Base-by-base conservation (phyloP, 345 rosid genomes). In the Hirschfeldia incana region DNA sequence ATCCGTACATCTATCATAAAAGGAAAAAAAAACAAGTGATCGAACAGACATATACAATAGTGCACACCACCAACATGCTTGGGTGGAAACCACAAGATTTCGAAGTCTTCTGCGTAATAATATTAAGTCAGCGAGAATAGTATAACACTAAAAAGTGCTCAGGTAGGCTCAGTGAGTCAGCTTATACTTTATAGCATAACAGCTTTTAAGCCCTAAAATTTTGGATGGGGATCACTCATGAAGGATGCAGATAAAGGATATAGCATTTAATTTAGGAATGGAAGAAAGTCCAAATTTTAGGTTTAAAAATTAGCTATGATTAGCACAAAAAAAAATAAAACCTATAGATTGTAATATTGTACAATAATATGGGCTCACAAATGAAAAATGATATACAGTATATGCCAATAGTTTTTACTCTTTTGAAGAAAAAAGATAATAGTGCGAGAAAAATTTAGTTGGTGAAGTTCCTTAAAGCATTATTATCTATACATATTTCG, bases 81-180 rank as follows among this genome's bases (percentile, higher is more conserved):
- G 53, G 21, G 64, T 33, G 49, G 36, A 44, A 76, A 61, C 69
- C 64, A 61, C 71, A 37, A 71, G 67, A 64, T 71, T 53, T 37
- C 66, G 46, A 39, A 9, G 44, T 51, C 62, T 21, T 53, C 39
- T 12, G 72, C 70, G 27, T 65, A 36, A 65, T 62, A 49, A 70
- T 64, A 7, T n/a, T 12, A 63, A 57, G 81, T 72, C 81, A 58
- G 68, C 12, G 55, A 66, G 26, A 65, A 72, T 72, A 65, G 73
- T 65, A 0, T 63, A 59, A 42, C 63, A 32, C 69, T 32, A 78
- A 59, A 78, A 78, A 59, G 73, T 72, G 55, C 28, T 66, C 30
- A 60, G 39, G 36, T 73, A 73, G 77, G 77, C 74, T 58, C 82
- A 60, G 82, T 60, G 78, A 73, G 62, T 78, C 77, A 78, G 82